Evolutionary conservation across 192 early-diverging fungal genomes (phyloP).

Genomic region (Gonapodya prolifera): DNA sequence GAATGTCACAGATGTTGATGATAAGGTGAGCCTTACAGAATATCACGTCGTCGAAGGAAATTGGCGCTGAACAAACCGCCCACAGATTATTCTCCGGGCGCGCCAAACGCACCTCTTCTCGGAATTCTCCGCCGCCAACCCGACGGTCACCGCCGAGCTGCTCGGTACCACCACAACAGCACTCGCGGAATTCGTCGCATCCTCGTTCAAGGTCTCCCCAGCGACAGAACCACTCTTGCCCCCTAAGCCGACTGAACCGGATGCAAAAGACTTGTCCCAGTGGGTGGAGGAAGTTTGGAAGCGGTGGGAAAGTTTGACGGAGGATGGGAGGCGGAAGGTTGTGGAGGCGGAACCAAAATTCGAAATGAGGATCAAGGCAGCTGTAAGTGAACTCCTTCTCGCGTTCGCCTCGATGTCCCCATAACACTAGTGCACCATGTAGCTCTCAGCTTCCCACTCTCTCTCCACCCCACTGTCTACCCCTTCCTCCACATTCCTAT

Average conservation of each 20-base stretch:
- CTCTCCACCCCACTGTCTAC: conserved; percentile 14
- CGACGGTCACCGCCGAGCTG: conserved; percentile 7
- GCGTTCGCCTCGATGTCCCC: neutral
- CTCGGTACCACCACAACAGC: neutral
- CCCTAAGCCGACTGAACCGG: too few species aligned
- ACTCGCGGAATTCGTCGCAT: neutral
- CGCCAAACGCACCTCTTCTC: conserved; percentile 68
- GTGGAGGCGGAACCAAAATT: conserved; percentile 56
- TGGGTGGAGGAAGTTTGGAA: too few species aligned
- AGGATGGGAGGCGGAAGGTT: too few species aligned
- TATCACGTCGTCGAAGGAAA: too few species aligned
- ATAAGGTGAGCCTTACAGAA: too few species aligned
- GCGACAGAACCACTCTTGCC: too few species aligned
- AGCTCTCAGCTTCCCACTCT: conserved; percentile 16
- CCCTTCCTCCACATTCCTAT: conserved; percentile 9
- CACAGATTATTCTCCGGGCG: conserved; percentile 81
- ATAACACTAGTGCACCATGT: too few species aligned
- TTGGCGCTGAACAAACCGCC: too few species aligned
- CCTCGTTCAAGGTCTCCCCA: too few species aligned
- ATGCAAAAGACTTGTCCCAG: too few species aligned
- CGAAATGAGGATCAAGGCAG: conserved; percentile 59
- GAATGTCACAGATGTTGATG: conserved; percentile 98
- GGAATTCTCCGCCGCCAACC: conserved; percentile 29
- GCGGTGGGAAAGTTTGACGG: too few species aligned
- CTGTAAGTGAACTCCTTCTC: conserved; percentile 25